Base-by-base conservation (phyloP, 129 eudicot genomes). In the Centrapalus pauciflorus region DNA sequence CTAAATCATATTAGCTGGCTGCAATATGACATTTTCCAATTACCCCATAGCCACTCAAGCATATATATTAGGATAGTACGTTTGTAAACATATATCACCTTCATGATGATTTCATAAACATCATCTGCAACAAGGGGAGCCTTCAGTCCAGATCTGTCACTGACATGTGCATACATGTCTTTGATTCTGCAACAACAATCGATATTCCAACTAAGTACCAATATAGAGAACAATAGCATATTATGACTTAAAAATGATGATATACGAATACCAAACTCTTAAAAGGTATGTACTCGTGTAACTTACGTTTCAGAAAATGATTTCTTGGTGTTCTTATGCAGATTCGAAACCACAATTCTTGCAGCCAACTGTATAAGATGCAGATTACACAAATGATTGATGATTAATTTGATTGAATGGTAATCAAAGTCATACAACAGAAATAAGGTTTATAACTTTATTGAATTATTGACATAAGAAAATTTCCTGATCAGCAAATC, bases 301-400 rank as follows among this genome's bases (percentile, higher is more conserved):
- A 27, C 92, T 86, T 79, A 93, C 96, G 98, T 93, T 77, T 93
- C 96, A 5, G 98, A 93, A 63, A 93, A 93, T 2, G 83, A 85
- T 52, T 93, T 88, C 76, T 82, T 93, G 0, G 98, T 93, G 68
- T 86, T 93, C 84, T 88, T 93, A 72, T 93, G 98, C 52, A 93
- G 82, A 76, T 93, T 88, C 0, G 98, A 93, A 34, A 93, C 96
- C 54, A 88, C 98, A 86, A 93, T 88, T 66, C 98, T 80, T 7
- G 98, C 98, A 75, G 98, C 98, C 81, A 93, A 37, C 98, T 93
- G 82, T 41, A 80, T 14, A 54, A 57, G 29, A 25, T 46, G 25
- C 35, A 46, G 3, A 54, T 37, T 33, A 35, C 16, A 32, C 11
- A 65, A 35, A 43, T 25, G 13, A 34, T 1, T 7, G 7, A 40